Evolutionary conservation across 768 basidiomycete species (phyloP), one percentile per base, ranked within the genome.

Genomic region (Macrolepiota fuliginosa): DNA sequence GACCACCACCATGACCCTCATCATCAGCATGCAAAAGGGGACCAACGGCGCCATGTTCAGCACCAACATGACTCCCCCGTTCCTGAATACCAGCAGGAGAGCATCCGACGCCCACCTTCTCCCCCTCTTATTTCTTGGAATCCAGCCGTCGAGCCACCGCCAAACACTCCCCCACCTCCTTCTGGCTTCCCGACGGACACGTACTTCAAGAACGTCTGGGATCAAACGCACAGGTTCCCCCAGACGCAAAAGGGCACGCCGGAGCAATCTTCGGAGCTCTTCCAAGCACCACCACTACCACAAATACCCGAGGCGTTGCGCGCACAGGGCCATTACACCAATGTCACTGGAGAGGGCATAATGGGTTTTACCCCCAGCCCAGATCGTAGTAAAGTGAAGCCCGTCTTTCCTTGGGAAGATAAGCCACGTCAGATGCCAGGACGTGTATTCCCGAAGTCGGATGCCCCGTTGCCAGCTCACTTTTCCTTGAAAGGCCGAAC

Each of bases 331-430:
- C 84, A 92, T 69, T 92, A 96, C 74, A 79, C 81, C 15, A 83
- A 82, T 67, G 85, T 90, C 19, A 80, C 79, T 1, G 81, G 81
- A n/a, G 81, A 82, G 24, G 75, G 74, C 40, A 66, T 72, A n/a
- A 64, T 70, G 32, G 76, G 78, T 11, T 66, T 70, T 15, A 73
- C 76, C 12, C 81, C 83, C 5, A 82, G 79, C 65, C 92, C 94
- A 3, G 91, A 95, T 70, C 81, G 77, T 27, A 75, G 74, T 25
- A 91, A 91, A 68, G 83, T 96, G 22, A 88, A 88, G 63, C 77
- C 82, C 36, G 79, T 97, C 36, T 98, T 99, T 73, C 95, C 96
- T n/a, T 99, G 96, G 96, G 96, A 99, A 71, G 83, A 87, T 62
- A 83, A 83, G 66, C 88, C 84, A 12, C 85, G 90, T 35, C 81